Evolutionary conservation across 78 protist species (phyloP), one percentile per base, ranked within the genome.

Genomic region (Dictyostelium intermedium): DNA sequence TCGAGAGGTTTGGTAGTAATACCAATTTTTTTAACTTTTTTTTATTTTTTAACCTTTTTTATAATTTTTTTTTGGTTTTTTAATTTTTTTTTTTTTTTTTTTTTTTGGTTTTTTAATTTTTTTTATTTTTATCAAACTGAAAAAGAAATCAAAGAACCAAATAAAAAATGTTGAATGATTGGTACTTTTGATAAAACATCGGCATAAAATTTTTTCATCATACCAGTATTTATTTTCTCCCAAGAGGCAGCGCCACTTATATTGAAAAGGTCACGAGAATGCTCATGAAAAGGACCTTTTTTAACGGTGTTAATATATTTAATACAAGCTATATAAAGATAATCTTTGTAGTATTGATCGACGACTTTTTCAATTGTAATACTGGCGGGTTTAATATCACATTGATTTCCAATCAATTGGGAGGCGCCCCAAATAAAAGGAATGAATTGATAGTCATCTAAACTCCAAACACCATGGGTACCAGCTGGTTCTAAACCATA

Each of bases 401-500:
- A 6, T 63, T 73, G 80, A 32, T 77, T 89, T 37, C 95, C 94
- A 2, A 47, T 25, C 3, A 98, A 87, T 93, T 99, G 99, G 1
- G 98, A 85, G 3, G 98, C 92, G n/a, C 99, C 99, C 77, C 82
- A 97, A 7, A 95, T n/a, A 47, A 97, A 99, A 6, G 98, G 97
- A 13, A 99, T 87, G 87, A 98, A 97, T 18, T 98, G 99, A 53
- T 97, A 99, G 83, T 99, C 99, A 76, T 99, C 99, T 14, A 99
- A 84, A 5, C 99, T 98, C 99, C 99, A 99, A 6, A 98, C 99
- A 30, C 99, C 99, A 53, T 96, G 99, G 13, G 98, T 85, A 20
- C 99, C 99, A 0, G 99, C 99, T 0, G 99, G 99, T 79, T 99
- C 99, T 0, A 99, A 72, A 53, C 73, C 50, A 92, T 99, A 99